Percentiles rank a stretch among this genome's conserved stretches.
Conservation (phyloP, 345 rosid species). For the Euphorbia peplus region DNA sequence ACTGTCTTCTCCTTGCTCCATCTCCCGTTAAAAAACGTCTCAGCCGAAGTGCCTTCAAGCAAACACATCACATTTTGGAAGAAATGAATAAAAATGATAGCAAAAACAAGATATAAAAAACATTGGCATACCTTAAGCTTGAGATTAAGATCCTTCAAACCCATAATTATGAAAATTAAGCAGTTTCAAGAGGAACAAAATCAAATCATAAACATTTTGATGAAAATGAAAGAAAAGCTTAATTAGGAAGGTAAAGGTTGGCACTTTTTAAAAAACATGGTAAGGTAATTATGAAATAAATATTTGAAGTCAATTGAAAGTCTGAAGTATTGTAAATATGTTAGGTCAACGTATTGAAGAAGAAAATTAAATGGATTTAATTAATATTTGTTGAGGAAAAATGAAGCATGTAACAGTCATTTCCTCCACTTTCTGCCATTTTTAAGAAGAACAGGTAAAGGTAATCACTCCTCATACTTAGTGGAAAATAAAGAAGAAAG, state of each 20-base stretch:
- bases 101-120: neutral
- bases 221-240: neutral
- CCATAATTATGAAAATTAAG: conserved; percentile 28
- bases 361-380: conserved; percentile 25
- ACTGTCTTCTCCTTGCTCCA: conserved; percentile 31
- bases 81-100: neutral
- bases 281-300: neutral
- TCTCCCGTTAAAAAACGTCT: conserved; percentile 31
- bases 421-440: conserved; percentile 11
- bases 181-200: neutral
- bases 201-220: neutral
- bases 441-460: neutral
- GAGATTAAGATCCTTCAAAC: conserved; percentile 44
- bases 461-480: neutral
- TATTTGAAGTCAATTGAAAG: conserved; percentile 18
- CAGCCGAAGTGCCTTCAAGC: conserved; percentile 42
- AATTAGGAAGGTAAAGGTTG: neutral
- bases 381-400: conserved; percentile 24
- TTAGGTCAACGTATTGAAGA: conserved; percentile 23
- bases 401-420: conserved; percentile 24
- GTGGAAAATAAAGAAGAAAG: neutral
- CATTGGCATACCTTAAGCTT: conserved; percentile 48
- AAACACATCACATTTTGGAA: neutral
- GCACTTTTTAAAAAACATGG: neutral
- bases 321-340: neutral